Evolutionary conservation across 2,329 filamentous ascomycete genomes (phyloP), one percentile per base, ranked within the genome.

Genomic region (Helotiales sp.): DNA sequence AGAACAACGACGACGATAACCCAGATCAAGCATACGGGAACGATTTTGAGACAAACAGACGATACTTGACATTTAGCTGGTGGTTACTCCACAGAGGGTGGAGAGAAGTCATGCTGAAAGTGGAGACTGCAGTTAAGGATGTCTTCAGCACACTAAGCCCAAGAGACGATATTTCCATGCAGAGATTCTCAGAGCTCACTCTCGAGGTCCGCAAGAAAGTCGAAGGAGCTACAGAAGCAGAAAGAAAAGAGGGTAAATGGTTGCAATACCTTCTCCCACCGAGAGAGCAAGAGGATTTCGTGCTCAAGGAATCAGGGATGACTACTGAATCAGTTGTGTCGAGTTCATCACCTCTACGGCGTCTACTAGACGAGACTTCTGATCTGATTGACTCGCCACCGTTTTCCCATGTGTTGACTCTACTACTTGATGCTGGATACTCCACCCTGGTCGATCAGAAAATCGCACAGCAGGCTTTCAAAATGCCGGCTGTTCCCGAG

Each of bases 21-120:
- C 84, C 87, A 20, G 92, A 95, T 63, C 91, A 94, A 74, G 86
- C 89, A 3, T 93, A 96, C 77, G 93, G 93, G 52, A 95, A 92
- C 78, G 96, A 99, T 79, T 97, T 97, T 73, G 94, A 97, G 79
- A 97, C 93, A 37, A 99, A 99, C 80, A 87, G 94, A 73, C 92
- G 92, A 76, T 99, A 98, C 77, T 84, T 99, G 58, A 96, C 94
- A 47, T 97, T 98, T 78, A 97, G 93, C 80, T 99, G 96, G 96
- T 99, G 95, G 94, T 82, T 99, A 55, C 84, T 99, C 57, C 95
- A 99, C 80, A 88, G 89, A 71, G 96, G 96, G 50, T 98, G 93
- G 89, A 88, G 89, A 71, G 88, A 93, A 66, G 82, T 98, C 65
- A 91, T 93, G 85, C 84, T 88, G 65, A 91, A 90, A 70, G 94